These are phyloP conservation scores for Ogataea paradorogensis DNA, from an alignment of 805 yeast species.

Conservation along the genomic window DNA sequence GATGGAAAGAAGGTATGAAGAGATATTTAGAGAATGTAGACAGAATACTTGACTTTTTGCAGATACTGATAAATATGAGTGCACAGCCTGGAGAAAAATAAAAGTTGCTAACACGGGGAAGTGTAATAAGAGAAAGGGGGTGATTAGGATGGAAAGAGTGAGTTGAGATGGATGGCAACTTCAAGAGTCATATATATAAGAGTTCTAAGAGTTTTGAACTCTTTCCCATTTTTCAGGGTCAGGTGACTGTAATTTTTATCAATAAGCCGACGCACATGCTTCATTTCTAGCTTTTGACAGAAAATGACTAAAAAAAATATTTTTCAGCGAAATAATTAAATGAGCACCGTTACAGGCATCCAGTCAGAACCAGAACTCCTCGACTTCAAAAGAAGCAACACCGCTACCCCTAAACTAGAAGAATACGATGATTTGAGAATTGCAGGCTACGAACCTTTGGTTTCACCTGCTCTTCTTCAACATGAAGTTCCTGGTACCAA, in stretches of 20 bases:
- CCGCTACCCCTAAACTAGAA: slow-evolving; percentile 52
- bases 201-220: neutral
- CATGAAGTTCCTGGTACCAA: slow-evolving; percentile 72
- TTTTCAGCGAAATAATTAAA: slow-evolving; percentile 1
- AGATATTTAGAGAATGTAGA: neutral
- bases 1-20: neutral
- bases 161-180: no score
- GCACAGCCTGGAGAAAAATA: slow-evolving; percentile 1
- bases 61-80: neutral
- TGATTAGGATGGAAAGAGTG: no score
- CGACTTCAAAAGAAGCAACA: slow-evolving; percentile 10
- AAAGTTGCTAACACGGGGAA: neutral
- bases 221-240: no score
- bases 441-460: slow-evolving; percentile 89
- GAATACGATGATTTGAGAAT: slow-evolving; percentile 75
- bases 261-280: neutral
- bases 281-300: neutral
- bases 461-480: slow-evolving; percentile 88
- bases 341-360: slow-evolving; percentile 1
- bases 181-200: no score
- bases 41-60: slow-evolving; percentile 4
- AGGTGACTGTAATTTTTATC: no score
- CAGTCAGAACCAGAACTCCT: slow-evolving; percentile 5
- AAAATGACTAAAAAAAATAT: slow-evolving; percentile 2
- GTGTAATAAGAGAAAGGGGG: neutral